Conservation (phyloP, 2,329 filamentous ascomycete genomes). For the Botryosphaeria dothidea region DNA sequence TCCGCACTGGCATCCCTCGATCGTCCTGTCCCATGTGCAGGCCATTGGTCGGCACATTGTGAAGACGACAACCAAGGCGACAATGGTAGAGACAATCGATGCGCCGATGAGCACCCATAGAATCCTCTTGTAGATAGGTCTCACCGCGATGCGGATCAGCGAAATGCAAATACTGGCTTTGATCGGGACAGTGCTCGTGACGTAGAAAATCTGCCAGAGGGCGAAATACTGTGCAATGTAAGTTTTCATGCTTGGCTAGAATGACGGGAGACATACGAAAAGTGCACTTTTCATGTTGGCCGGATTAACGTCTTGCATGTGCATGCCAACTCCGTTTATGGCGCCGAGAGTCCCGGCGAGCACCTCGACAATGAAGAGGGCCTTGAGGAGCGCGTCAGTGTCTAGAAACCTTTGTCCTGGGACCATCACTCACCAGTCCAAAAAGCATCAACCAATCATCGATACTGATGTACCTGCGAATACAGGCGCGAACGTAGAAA, state of each 20-base stretch:
- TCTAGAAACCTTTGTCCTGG: background rate
- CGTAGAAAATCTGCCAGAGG: conserved; percentile 44
- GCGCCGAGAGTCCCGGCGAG: background rate
- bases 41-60: conserved; percentile 10
- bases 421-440: conserved; percentile 2
- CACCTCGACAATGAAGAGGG: conserved; percentile 1
- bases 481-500: background rate
- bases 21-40: conserved; percentile 3
- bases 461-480: background rate
- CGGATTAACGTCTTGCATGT: background rate
- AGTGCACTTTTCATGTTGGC: background rate
- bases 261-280: background rate
- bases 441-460: conserved; percentile 14
- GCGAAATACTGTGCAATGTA: background rate
- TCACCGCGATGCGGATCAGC: conserved; percentile 43
- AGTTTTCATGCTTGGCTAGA: background rate
- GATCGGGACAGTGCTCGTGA: conserved; percentile 41
- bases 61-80: conserved; percentile 11
- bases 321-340: background rate
- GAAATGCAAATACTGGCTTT: conserved; percentile 47
- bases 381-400: background rate
- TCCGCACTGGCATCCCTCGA: background rate
- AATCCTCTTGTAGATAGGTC: conserved; percentile 36
- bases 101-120: conserved; percentile 30
- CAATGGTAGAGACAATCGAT: conserved; percentile 2